Conservation (phyloP, 495 filamentous ascomycete genomes). For the Aspergillus bertholletiae region DNA sequence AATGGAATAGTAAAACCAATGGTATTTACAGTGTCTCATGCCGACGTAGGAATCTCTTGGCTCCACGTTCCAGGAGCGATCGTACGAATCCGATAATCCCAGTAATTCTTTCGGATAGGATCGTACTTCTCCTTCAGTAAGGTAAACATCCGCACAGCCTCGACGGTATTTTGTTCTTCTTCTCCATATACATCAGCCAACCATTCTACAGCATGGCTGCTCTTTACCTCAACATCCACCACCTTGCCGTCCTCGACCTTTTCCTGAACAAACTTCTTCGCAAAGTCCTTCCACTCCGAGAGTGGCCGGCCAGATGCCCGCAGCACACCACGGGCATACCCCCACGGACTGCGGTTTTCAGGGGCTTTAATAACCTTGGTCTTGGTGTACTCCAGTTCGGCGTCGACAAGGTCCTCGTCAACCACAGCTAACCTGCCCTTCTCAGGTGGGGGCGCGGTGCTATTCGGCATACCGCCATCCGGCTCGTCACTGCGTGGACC, state of each 20-base stretch:
- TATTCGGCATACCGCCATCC: slow-evolving; percentile 44
- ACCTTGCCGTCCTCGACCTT: slow-evolving; percentile 27
- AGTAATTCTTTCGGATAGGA: slow-evolving; percentile 86
- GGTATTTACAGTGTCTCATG: slow-evolving; percentile 8
- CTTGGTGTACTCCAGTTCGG: slow-evolving; percentile 71
- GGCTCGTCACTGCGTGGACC: slow-evolving; percentile 44
- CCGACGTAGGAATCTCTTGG: slow-evolving; percentile 5
- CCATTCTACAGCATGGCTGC: slow-evolving; percentile 86
- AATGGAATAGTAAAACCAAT: too few species aligned
- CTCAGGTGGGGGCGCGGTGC: slow-evolving; percentile 33
- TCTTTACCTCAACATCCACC: slow-evolving; percentile 47
- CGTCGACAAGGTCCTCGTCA: slow-evolving; percentile 61
- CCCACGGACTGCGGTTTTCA: slow-evolving; percentile 93
- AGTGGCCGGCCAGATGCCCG: slow-evolving; percentile 58
- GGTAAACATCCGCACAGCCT: slow-evolving; percentile 55
- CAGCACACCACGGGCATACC: slow-evolving; percentile 77
- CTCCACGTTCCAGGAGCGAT: slow-evolving; percentile 31
- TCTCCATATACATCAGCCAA: slow-evolving; percentile 78
- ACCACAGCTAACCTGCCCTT: slow-evolving; percentile 43
- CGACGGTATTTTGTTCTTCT: slow-evolving; percentile 44
- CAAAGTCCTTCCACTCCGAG: slow-evolving; percentile 60
- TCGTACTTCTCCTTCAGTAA: slow-evolving; percentile 83
- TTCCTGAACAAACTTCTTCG: slow-evolving; percentile 57
- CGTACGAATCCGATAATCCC: slow-evolving; percentile 68
- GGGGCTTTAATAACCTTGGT: slow-evolving; percentile 71